A percentile compares a stretch with the other conserved stretches of the same genome.
Conservation (phyloP, 2,329 filamentous ascomycete species). For the Neurospora sp. region DNA sequence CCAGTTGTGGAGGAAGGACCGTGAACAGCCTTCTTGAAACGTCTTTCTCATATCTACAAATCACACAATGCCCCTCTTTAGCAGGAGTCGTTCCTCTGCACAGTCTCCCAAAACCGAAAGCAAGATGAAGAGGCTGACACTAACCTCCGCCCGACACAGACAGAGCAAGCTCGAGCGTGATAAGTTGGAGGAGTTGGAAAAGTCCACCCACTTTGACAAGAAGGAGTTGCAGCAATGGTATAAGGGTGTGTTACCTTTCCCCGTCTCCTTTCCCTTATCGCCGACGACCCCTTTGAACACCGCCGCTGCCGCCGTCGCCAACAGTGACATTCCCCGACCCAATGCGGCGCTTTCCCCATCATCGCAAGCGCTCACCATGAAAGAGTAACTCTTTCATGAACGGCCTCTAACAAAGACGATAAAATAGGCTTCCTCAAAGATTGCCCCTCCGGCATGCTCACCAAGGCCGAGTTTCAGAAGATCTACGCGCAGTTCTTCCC, state of each 20-base stretch:
- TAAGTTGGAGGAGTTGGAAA: conserved; percentile 90
- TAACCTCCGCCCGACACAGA: conserved; percentile 38
- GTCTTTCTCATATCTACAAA: not conserved
- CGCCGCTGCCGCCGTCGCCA: not conserved
- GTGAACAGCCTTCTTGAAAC: not conserved
- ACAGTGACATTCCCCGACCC: not conserved
- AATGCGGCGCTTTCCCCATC: not conserved
- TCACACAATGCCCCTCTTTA: not conserved
- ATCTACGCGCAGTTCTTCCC: conserved; percentile 99
- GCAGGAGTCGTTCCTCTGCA: not conserved
- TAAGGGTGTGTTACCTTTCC: conserved; percentile 58
- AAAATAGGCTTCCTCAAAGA: conserved; percentile 86
- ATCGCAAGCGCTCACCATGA: not conserved
- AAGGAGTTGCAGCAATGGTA: conserved; percentile 99
- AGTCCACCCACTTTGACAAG: conserved; percentile 97
- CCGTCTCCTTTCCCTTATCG: conserved; percentile 2
- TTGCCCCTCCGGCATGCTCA: conserved; percentile 91
- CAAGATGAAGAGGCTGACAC: conserved; percentile 7
- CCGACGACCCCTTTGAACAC: not conserved
- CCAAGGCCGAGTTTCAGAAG: conserved; percentile 98
- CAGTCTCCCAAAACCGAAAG: not conserved
- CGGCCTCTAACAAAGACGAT: not conserved
- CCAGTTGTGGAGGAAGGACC: not conserved
- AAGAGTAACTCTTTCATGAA: not conserved
- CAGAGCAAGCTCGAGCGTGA: conserved; percentile 97